Evolutionary conservation across 129 eudicot species (phyloP).

Genomic region (Lactuca saligna): DNA sequence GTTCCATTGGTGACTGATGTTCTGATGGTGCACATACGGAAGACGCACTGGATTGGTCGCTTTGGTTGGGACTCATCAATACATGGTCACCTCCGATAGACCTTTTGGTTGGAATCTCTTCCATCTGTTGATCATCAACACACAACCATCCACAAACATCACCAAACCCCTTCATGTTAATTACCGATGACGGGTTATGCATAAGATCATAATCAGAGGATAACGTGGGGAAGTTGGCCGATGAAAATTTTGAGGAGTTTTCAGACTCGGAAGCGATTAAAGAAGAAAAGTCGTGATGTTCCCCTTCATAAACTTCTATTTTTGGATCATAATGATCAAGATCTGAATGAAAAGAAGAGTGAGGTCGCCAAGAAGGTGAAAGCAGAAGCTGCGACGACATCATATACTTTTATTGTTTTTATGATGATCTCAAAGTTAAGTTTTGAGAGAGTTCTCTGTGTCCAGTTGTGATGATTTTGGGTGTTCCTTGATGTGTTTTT

Average conservation of each 20-base stretch:
- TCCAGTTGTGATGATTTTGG: constrained; percentile 13
- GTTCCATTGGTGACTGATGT: neutral
- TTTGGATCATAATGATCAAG: constrained; percentile 31
- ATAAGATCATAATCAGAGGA: constrained; percentile 27
- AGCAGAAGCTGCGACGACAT: constrained; percentile 41
- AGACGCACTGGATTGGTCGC: constrained; percentile 22
- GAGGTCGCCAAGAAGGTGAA: constrained; percentile 45
- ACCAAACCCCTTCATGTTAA: constrained; percentile 11
- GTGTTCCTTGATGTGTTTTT: constrained; percentile 17
- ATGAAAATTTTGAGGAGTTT: constrained; percentile 35
- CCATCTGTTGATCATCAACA: constrained; percentile 28
- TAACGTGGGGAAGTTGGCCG: constrained; percentile 28
- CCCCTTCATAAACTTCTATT: neutral
- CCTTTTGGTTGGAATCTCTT: neutral
- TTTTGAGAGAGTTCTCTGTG: constrained; percentile 7
- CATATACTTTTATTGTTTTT: constrained; percentile 22
- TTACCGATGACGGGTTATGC: constrained; percentile 2
- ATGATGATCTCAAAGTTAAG: constrained; percentile 29
- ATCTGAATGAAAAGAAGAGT: constrained; percentile 21
- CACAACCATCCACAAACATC: constrained; percentile 33
- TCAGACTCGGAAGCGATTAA: constrained; percentile 32
- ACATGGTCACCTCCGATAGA: neutral
- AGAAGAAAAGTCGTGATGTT: constrained; percentile 30
- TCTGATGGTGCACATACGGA: constrained; percentile 4
- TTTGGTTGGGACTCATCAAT: too few relatives aligned